phyloP scores from a whole-genome alignment of 345 rosid species.

The Euphorbia tirucalli region DNA sequence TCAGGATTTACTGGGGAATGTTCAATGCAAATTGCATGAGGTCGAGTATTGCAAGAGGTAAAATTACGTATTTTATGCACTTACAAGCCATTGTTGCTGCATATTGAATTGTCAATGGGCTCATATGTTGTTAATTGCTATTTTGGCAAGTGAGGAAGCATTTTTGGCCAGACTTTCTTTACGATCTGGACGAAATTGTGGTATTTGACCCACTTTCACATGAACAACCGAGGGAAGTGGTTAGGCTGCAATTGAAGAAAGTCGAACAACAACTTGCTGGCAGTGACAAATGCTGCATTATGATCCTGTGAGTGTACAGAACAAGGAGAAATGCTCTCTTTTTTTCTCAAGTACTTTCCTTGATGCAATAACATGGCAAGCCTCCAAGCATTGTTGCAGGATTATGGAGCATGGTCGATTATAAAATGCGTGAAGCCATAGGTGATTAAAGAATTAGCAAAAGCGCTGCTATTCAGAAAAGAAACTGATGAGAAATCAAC shows the following conservation, averaged over 20 bases:
- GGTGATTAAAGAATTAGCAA: constrained; percentile 82
- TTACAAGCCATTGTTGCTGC: not conserved
- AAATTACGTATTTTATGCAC: not conserved
- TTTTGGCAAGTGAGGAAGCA: constrained; percentile 59
- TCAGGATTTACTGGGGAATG: constrained; percentile 67
- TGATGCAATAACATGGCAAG: not conserved
- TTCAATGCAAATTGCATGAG: constrained; percentile 77
- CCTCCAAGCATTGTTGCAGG: constrained; percentile 34
- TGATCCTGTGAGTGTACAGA: constrained; percentile 65
- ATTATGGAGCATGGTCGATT: constrained; percentile 85
- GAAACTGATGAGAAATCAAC: constrained; percentile 91
- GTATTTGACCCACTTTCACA: constrained; percentile 90
- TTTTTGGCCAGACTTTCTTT: constrained; percentile 80
- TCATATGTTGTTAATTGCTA: not conserved
- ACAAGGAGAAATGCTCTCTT: too few relatives aligned
- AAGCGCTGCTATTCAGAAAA: constrained; percentile 72
- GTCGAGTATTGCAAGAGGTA: constrained; percentile 79
- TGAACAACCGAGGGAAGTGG: constrained; percentile 78
- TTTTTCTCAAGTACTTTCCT: not conserved
- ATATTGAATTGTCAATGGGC: not conserved
- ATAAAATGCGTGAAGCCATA: constrained; percentile 90
- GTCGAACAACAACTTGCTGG: constrained; percentile 77
- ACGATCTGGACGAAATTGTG: constrained; percentile 82
- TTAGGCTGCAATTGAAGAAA: constrained; percentile 77
- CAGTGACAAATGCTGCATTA: constrained; percentile 73